Evolutionary conservation across 1,139 yeast genomes (phyloP), one percentile per base, ranked within the genome.

Genomic region (Nakaseomyces sp.): DNA sequence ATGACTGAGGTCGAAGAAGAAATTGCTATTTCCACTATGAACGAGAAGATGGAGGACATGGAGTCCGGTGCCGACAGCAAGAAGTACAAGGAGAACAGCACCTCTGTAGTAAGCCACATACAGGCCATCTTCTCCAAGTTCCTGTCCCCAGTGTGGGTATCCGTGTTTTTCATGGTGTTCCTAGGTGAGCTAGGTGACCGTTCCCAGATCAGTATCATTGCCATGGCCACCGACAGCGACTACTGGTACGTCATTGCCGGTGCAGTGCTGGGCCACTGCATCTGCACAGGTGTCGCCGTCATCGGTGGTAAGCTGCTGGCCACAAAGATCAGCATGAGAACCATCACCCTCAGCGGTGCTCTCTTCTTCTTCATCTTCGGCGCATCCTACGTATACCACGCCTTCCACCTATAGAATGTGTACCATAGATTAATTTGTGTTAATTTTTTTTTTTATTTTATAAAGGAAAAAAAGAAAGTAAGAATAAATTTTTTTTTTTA

Each of bases 131-230:
- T 81, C 3, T 66, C 77, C 2, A 75, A 80, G 48, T 68, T 88
- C 13, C 70, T 91, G 43, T 83, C 95, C 5, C 98, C 98, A 2
- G 69, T 81, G 13, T 91, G 95, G 89, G 83, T 89, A 54, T 96
- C 91, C 68, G 93, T 91, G 4, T 91, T 91, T 62, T 79, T 81
- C 44, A 89, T 93, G 97, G 87, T 96, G 2, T 93, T 93, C 63
- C 70, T 91, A 45, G 98, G 96, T 47, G 99, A 91, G 69, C 88
- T 97, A 95, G 99, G 99, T 42, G 99, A 91, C 65, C 79, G 98
- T 58, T 88, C 96, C 12, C 99, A 91, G 67, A 87, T 91, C 44
- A 96, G 97, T 31, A 93, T 96, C 36, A 88, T 91, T 58, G 98
- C 98, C 43, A 84, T 91, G 94, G 97, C 97, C 41, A 96, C 98